A percentile compares a stretch with the other conserved stretches of the same genome.
These are phyloP conservation scores for Hymenoscyphus infarciens DNA, from an alignment of 2,329 filamentous ascomycete genomes.

Conservation along the genomic window DNA sequence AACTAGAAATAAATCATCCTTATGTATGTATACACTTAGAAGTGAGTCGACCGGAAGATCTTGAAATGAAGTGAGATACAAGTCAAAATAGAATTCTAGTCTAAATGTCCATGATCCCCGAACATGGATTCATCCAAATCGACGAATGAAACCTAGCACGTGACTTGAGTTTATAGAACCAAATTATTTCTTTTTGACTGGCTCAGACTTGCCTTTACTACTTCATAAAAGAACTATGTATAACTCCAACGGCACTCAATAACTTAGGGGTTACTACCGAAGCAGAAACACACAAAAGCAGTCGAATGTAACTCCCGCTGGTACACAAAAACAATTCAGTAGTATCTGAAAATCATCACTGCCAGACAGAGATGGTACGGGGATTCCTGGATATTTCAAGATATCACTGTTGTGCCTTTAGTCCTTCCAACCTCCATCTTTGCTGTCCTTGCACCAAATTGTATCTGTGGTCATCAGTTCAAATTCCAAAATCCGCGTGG, in stretches of 20 bases:
- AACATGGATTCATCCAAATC: neutral
- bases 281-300: slow-evolving; percentile 47
- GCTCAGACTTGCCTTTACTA: slow-evolving; percentile 65
- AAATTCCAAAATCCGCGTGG: neutral
- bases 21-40: no score
- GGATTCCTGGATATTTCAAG: slow-evolving; percentile 33
- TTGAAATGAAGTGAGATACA: neutral
- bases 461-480: slow-evolving; percentile 52
- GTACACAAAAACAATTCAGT: slow-evolving; percentile 51
- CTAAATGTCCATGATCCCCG: neutral
- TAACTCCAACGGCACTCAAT: slow-evolving; percentile 28
- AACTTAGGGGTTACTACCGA: slow-evolving; percentile 35
- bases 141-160: neutral
- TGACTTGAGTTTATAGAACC: neutral
- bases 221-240: slow-evolving; percentile 31
- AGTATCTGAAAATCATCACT: slow-evolving; percentile 74
- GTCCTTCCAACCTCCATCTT: slow-evolving; percentile 72
- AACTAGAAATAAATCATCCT: no score
- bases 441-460: slow-evolving; percentile 77
- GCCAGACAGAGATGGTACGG: slow-evolving; percentile 40
- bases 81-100: neutral
- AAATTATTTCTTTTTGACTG: slow-evolving; percentile 15
- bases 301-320: slow-evolving; percentile 29
- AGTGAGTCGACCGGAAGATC: no score
- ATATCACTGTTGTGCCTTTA: slow-evolving; percentile 64